A percentile compares a stretch with the other conserved stretches of the same genome.
Conservation (phyloP, 495 filamentous ascomycete species). For the Jackrogersella minutella region DNA sequence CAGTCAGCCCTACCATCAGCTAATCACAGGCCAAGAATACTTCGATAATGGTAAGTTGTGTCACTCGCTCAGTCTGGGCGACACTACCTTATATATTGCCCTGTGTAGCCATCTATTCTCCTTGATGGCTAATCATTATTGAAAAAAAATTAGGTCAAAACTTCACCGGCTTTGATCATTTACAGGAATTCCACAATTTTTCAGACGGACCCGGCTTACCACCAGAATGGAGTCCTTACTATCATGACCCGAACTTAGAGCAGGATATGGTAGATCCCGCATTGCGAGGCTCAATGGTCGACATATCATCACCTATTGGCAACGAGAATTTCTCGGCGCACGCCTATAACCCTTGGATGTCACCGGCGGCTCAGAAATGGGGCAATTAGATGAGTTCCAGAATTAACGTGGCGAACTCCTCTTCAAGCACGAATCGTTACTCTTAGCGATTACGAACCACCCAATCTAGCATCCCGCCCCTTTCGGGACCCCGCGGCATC, state of each 20-base stretch:
- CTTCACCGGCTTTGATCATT: conserved; percentile 43
- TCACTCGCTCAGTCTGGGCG: not conserved
- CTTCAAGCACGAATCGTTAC: conserved; percentile 14
- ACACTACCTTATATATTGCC: conserved; percentile 4
- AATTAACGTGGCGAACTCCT: conserved; percentile 4
- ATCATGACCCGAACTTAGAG: conserved; percentile 33
- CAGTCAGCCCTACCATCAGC: conserved; percentile 36
- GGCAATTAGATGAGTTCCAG: conserved; percentile 34
- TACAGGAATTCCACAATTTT: conserved; percentile 33
- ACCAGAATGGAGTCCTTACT: conserved; percentile 40
- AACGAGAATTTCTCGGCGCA: conserved; percentile 40
- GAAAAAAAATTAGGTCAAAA: conserved; percentile 39
- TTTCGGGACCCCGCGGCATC: conserved; percentile 4
- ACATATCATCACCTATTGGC: conserved; percentile 38
- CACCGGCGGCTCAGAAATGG: conserved; percentile 43
- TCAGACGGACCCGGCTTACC: conserved; percentile 34
- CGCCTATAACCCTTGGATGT: conserved; percentile 42
- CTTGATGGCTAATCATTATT: conserved; percentile 28
- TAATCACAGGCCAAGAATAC: conserved; percentile 41
- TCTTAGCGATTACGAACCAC: conserved; percentile 13
- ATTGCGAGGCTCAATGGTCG: conserved; percentile 41
- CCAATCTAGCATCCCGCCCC: conserved; percentile 15
- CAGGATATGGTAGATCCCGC: conserved; percentile 45
- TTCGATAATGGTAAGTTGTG: conserved; percentile 42
- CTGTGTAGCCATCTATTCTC: conserved; percentile 9